Evolutionary conservation across 2,329 filamentous ascomycete genomes (phyloP).

Genomic region (Dactylellina drechsleri): DNA sequence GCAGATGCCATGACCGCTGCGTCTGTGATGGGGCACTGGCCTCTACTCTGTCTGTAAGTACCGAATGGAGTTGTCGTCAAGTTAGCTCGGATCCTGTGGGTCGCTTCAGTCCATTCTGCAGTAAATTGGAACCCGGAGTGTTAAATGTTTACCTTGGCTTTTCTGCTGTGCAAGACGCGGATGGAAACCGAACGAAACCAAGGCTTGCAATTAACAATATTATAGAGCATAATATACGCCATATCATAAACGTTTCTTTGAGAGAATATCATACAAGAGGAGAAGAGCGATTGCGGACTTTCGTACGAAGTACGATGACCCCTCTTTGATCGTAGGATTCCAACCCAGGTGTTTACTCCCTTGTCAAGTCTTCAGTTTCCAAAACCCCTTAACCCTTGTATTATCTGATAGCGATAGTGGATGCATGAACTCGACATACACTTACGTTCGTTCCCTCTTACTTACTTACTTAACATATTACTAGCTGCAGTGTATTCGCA

Average conservation of each 20-base stretch:
- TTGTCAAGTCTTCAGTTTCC: too few relatives aligned
- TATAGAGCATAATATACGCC: not conserved
- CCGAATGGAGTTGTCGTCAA: too few relatives aligned
- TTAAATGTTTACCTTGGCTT: slow-evolving; percentile 36
- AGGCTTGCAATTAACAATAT: slow-evolving; percentile 16
- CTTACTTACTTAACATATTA: too few relatives aligned
- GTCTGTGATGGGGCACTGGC: slow-evolving; percentile 36
- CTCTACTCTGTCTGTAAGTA: not conserved
- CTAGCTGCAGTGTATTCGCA: slow-evolving; percentile 11
- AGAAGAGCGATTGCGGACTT: too few relatives aligned
- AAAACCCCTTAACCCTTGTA: slow-evolving; percentile 25
- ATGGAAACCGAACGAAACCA: slow-evolving; percentile 27
- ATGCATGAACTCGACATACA: too few relatives aligned
- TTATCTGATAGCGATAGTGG: not conserved
- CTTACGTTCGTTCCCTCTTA: too few relatives aligned
- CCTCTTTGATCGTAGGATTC: slow-evolving; percentile 32
- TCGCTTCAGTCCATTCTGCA: too few relatives aligned
- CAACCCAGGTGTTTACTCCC: not conserved
- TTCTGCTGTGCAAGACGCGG: not conserved
- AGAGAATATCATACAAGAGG: too few relatives aligned
- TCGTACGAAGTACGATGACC: not conserved
- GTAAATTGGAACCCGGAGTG: not conserved
- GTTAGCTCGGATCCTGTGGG: too few relatives aligned
- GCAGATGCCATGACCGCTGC: slow-evolving; percentile 52
- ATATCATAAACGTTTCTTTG: not conserved